Evolutionary conservation across 1,139 yeast genomes (phyloP).

Genomic region (Taiozyma onychis): DNA sequence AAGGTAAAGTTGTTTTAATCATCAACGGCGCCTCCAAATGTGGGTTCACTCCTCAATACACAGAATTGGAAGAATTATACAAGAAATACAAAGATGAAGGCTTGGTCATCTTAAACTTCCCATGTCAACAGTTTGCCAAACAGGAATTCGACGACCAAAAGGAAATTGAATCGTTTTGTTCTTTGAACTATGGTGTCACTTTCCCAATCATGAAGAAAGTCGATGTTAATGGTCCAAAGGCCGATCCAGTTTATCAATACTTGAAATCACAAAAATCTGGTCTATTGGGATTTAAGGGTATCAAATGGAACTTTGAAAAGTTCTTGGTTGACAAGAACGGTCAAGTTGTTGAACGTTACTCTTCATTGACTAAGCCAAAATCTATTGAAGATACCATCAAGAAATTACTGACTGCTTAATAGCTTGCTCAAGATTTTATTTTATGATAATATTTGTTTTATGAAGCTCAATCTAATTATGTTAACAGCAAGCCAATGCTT

Average conservation of each 20-base stretch:
- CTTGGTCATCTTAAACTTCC: slow-evolving; percentile 82
- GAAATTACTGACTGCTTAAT: slow-evolving; percentile 30
- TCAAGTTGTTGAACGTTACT: slow-evolving; percentile 62
- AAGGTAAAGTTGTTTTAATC: slow-evolving; percentile 86
- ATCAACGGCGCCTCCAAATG: slow-evolving; percentile 93
- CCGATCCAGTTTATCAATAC: slow-evolving; percentile 76
- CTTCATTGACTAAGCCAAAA: slow-evolving; percentile 64
- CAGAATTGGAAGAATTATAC: slow-evolving; percentile 77
- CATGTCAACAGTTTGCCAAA: slow-evolving; percentile 83
- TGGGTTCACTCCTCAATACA: slow-evolving; percentile 84
- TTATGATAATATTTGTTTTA: neutral
- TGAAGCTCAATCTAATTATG: neutral
- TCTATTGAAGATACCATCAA: slow-evolving; percentile 46
- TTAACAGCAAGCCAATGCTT: too few relatives aligned
- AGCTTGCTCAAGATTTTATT: neutral
- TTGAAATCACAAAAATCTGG: slow-evolving; percentile 60
- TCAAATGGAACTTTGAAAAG: slow-evolving; percentile 96
- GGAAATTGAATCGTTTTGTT: slow-evolving; percentile 61
- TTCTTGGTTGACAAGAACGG: slow-evolving; percentile 74
- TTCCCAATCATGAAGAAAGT: slow-evolving; percentile 86
- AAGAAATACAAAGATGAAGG: slow-evolving; percentile 73
- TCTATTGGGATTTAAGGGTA: slow-evolving; percentile 56
- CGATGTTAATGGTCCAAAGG: slow-evolving; percentile 80
- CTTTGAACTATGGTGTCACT: slow-evolving; percentile 67
- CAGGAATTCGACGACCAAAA: slow-evolving; percentile 80